Evolutionary conservation across 352 stramenopile species (phyloP), one percentile per base, ranked within the genome.

Genomic region (Globisporangium apiculatum): DNA sequence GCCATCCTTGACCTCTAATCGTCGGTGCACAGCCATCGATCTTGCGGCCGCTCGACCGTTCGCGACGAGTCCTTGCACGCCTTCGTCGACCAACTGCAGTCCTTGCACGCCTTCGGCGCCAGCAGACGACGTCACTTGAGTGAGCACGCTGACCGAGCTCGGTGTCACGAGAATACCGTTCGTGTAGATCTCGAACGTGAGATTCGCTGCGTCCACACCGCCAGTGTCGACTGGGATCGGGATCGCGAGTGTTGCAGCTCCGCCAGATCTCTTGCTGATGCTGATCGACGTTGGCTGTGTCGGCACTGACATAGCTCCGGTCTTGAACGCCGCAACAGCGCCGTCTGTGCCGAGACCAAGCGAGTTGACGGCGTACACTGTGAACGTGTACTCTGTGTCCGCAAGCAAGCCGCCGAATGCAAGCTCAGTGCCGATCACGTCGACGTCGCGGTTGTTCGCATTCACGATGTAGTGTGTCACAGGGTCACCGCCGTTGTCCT

Each of bases 401-500:
- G 72, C 74, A 5, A 76, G 24, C 7, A 89, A 61, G 0, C 67
- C 66, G 14, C 76, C 74, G 37, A 86, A 72, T 2, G 15, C 56
- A 18, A 75, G 52, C 0, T 67, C 10, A 0, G 64, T 46, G 0
- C 18, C 50, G 0, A 7, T 17, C 8, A 67, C 37, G 9, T 55
- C 35, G 15, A 63, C 37, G 7, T 57, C 56, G 12, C 17, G 48
- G 42, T 68, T 48, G 53, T 58, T 60, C 9, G 48, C 65, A 8
- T 68, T 64, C 1, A 89, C 72, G 9, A 59, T 55, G 36, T 87
- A 89, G 14, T 62, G 58, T 4, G 61, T 73, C 43, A 86, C 68
- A 1, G 54, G 10, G 52, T 68, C 83, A 7, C 79, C 79, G 4
- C 79, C 79, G 36, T 87, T 66, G 65, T 89, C 79, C 24, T 79